These are phyloP conservation scores for Dioscorea alata DNA, from an alignment of 106 monocot genomes.

Conservation along the genomic window DNA sequence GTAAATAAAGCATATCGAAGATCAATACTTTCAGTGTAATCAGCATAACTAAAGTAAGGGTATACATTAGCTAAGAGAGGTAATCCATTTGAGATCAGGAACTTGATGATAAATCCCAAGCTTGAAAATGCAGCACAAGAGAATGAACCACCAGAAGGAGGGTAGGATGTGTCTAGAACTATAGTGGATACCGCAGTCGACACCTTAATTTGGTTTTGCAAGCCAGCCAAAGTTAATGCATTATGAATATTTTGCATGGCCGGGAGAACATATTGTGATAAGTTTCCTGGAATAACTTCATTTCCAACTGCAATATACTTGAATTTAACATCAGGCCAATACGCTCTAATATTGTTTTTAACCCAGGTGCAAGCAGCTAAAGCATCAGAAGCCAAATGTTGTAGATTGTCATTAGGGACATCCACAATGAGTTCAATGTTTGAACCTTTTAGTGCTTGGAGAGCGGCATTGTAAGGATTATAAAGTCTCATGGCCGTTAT, in stretches of 20 bases:
- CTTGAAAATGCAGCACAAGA: conserved; percentile 2
- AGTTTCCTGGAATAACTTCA: conserved; percentile 60
- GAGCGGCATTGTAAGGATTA: conserved; percentile 6
- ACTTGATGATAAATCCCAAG: conserved; percentile 18
- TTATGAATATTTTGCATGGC: conserved; percentile 45
- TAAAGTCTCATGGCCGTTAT: conserved; percentile 42
- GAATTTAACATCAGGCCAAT: conserved; percentile 6
- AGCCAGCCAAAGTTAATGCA: conserved; percentile 20
- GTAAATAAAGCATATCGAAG: conserved; percentile 29
- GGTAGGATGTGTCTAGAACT: conserved; percentile 27
- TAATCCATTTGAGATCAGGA: conserved; percentile 12
- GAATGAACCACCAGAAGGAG: conserved; percentile 26
- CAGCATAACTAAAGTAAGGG: conserved; percentile 42
- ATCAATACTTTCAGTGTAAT: conserved; percentile 6
- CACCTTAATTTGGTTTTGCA: conserved; percentile 21
- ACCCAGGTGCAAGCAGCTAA: conserved; percentile 31
- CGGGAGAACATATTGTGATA: conserved; percentile 29
- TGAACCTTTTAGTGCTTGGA: conserved; percentile 36
- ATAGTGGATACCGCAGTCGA: conserved; percentile 20
- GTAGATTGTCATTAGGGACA: conserved; percentile 21
- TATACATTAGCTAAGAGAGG: conserved; percentile 48
- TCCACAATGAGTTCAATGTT: conserved; percentile 36
- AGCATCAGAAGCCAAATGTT: conserved; percentile 9
- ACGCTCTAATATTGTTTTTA: conserved; percentile 16
- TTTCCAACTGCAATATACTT: conserved; percentile 56